Evolutionary conservation across 2,329 filamentous ascomycete genomes (phyloP), one percentile per base, ranked within the genome.

Genomic region (Zasmidium angulare): DNA sequence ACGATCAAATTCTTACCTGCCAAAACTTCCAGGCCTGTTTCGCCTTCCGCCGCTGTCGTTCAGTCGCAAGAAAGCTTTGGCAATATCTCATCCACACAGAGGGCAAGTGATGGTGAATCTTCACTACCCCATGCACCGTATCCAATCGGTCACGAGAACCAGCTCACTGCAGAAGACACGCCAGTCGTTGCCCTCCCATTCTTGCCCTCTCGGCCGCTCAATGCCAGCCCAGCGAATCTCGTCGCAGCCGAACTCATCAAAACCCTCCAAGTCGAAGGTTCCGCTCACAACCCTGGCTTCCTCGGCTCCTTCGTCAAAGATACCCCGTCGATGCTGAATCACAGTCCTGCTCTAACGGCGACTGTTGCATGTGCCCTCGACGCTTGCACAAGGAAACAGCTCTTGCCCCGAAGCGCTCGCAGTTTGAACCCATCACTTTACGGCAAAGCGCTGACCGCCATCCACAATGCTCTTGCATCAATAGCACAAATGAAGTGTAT

Each of bases 281-380:
- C 43, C 2, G 4, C 21, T 11, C 20, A 47, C 40, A 55, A 55
- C n/a, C 53, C 53, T 9, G 12, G 9, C 6, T 29, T 43, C 11
- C 43, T 55, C 2, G 53, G 53, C 21, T 24, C 40, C 11, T 55
- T 26, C 14, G 19, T 49, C 40, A 26, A 19, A 20, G n/a, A 47
- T 17, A n/a, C 49, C 14, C 53, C 53, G 9, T 31, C 20, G 17
- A 55, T 55, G 43, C 53, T 55, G 21, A 43, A 55, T 3, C 24
- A 21, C 3, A 48, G 43, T 20, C 43, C 43, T 11, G 40, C 53
- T 21, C 26, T 55, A 17, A 48, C 53, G 12, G 53, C 53, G 2
- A 48, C 53, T 14, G 46, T 55, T 10, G 53, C 53, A 20, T 47
- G 40, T 43, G 46, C 36, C 19, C 43, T 55, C 20, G 53, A 55